Base-by-base conservation (phyloP, 1,284 basidiomycete genomes). In the Cystobasidiaceae sp. region DNA sequence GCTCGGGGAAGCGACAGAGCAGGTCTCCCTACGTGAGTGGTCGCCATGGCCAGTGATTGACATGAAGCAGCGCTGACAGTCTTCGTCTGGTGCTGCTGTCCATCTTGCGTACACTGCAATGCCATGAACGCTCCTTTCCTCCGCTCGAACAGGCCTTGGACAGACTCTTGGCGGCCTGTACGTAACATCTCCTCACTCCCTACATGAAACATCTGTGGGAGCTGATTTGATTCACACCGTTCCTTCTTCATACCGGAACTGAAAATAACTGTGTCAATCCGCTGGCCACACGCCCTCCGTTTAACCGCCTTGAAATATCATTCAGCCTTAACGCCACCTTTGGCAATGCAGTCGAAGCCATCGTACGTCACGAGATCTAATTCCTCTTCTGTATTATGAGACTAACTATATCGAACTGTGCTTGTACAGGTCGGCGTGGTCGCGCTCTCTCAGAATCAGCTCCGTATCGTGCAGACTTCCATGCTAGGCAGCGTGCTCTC, bases 1-100 rank as follows among this genome's bases (percentile, higher is more conserved):
- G 46, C 82, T 90, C 3, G 90, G 90, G 15, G 88, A 90, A 70
- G 86, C 89, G 3, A 94, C 91, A 0, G 90, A 94, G 68, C 88
- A 93, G 76, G 81, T 91, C 75, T 88, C 88, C 0, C 75, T 86
- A 67, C 2, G 64, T 72, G 71, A 15, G 61, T 49, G 17, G 7
- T 7, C 46, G 8, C 21, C n/a, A n/a, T 39, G 11, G 37, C 37
- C 9, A 39, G n/a, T n/a, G n/a, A n/a, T n/a, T n/a, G n/a, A n/a
- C n/a, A n/a, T n/a, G 89, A 73, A 92, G 89, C 0, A 79, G 91
- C 30, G 88, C 89, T 48, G 90, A 90, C 48, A 80, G 17, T 49
- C 8, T 8, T 7, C 17, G 21, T 49, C 46, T 28, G 21, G 15
- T n/a, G n/a, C n/a, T n/a, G n/a, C n/a, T n/a, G n/a, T 59, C 32